Conservation (phyloP, 2,329 filamentous ascomycete genomes). For the Aspergillus floridensis region DNA sequence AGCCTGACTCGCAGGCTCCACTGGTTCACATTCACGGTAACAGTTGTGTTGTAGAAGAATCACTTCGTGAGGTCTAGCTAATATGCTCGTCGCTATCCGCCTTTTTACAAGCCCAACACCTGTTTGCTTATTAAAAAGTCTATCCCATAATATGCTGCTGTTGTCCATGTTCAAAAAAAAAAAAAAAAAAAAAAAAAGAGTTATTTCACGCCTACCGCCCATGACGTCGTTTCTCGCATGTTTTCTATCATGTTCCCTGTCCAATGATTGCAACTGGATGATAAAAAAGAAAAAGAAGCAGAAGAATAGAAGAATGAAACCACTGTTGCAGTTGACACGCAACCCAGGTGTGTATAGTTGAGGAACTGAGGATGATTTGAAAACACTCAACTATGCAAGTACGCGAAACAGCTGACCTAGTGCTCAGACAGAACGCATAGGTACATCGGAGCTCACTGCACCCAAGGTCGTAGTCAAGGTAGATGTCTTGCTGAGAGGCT, state of each 20-base stretch:
- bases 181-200: not conserved
- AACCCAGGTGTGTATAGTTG: not conserved
- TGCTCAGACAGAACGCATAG: not conserved
- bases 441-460: not conserved
- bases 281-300: not conserved
- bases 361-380: no score
- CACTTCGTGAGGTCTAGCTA: not conserved
- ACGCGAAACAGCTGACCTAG: not conserved
- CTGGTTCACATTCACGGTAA: no score
- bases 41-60: no score
- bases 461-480: conserved; percentile 9
- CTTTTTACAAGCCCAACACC: conserved; percentile 1
- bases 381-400: not conserved
- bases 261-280: not conserved
- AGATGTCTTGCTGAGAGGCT: conserved; percentile 12
- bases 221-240: not conserved
- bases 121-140: conserved; percentile 6
- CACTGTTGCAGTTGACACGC: not conserved
- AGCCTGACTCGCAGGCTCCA: no score
- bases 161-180: not conserved
- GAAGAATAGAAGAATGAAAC: not conserved
- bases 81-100: not conserved
- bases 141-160: not conserved
- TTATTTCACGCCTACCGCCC: not conserved
- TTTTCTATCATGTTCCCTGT: not conserved